A percentile compares a stretch with the other conserved stretches of the same genome.
phyloP scores from a whole-genome alignment of 139 green algal genomes.

The Chlorella sp. region DNA sequence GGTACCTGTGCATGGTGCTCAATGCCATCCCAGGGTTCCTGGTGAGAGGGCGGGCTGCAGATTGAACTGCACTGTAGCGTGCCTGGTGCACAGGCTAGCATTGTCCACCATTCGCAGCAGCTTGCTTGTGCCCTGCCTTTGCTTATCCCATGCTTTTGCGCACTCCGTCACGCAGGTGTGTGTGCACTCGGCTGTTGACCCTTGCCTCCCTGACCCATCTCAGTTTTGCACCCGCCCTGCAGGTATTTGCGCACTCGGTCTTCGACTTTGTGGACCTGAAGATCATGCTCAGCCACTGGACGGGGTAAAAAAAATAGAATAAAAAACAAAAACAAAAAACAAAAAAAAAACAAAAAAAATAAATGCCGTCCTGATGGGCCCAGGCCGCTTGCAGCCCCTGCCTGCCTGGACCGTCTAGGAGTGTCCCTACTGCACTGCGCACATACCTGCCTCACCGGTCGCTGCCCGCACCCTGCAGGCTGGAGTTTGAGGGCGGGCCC shows the following conservation, averaged over 20 bases:
- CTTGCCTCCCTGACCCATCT: not conserved
- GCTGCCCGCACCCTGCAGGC: not conserved
- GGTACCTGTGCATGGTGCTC: constrained; percentile 4
- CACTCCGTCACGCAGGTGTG: too few relatives aligned
- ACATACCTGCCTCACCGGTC: too few relatives aligned
- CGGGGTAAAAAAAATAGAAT: too few relatives aligned
- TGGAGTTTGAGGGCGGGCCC: not conserved
- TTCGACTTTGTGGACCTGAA: constrained; percentile 18
- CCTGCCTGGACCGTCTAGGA: too few relatives aligned
- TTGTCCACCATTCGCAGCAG: not conserved
- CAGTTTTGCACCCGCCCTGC: not conserved
- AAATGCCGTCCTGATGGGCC: too few relatives aligned
- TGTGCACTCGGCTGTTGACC: not conserved
- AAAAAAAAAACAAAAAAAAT: too few relatives aligned
- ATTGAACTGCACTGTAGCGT: not conserved
- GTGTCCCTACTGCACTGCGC: too few relatives aligned
- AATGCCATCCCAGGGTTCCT: constrained; percentile 19
- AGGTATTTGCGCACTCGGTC: constrained; percentile 33
- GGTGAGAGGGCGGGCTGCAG: not conserved
- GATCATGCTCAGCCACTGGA: constrained; percentile 17
- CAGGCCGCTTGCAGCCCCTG: too few relatives aligned
- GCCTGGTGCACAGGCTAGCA: not conserved
- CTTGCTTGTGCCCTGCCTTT: not conserved
- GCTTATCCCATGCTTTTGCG: too few relatives aligned
- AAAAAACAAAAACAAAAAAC: too few relatives aligned